Conservation (phyloP, 306 rosid genomes). For the Benincasa hispida region DNA sequence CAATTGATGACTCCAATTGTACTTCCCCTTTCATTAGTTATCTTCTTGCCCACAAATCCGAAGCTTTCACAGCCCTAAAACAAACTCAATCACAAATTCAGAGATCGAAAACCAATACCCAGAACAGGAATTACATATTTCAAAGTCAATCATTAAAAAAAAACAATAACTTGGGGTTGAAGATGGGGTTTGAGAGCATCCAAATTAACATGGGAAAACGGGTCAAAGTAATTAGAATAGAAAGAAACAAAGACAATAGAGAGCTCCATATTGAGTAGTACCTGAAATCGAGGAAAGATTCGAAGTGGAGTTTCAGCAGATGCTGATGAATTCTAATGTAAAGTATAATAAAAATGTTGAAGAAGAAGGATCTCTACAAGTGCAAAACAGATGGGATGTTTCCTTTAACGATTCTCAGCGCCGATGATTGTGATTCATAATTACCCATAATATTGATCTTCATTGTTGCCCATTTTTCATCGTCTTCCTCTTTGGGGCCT, state of each 20-base stretch:
- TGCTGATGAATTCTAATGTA: not conserved
- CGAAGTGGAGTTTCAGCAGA: not conserved
- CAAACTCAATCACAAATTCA: not conserved
- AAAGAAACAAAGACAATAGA: not conserved
- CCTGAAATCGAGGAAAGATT: constrained; percentile 9
- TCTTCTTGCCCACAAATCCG: constrained; percentile 4
- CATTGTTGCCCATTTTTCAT: not conserved
- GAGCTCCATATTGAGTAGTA: not conserved
- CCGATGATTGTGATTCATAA: not conserved
- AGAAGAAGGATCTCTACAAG: not conserved
- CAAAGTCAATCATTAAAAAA: not conserved
- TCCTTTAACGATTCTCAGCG: not conserved
- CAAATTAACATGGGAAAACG: not conserved
- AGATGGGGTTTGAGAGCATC: not conserved
- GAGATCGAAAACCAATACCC: constrained; percentile 1
- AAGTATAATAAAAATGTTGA: not conserved
- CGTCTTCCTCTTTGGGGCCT: not conserved
- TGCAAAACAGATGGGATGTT: not conserved
- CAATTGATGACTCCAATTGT: constrained; percentile 52
- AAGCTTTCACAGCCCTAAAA: constrained; percentile 26
- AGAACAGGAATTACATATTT: not conserved
- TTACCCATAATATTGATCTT: not conserved
- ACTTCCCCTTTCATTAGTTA: constrained; percentile 77
- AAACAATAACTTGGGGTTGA: too few relatives aligned
- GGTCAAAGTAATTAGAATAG: not conserved